Evolutionary conservation across 2,329 filamentous ascomycete genomes (phyloP).

Genomic region (Fusarium piperis): DNA sequence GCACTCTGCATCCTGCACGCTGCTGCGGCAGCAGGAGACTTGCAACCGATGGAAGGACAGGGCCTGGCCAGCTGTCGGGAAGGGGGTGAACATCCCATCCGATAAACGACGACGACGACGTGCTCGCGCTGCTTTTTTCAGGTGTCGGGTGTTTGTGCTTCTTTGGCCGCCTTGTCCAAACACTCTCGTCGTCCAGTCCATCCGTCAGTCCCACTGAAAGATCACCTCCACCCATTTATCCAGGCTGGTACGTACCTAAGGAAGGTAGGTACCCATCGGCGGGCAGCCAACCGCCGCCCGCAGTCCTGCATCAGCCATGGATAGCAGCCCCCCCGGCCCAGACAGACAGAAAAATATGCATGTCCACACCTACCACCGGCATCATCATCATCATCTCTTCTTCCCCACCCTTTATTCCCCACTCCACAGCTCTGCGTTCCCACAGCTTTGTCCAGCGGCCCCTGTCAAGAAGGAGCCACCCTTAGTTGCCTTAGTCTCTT

Average conservation of each 20-base stretch:
- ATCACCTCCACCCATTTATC: background rate
- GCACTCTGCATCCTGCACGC: background rate
- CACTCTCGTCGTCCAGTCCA: background rate
- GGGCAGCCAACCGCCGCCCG: conserved; percentile 6
- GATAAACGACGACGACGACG: background rate
- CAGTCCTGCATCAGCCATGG: conserved; percentile 7
- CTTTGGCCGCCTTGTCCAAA: background rate
- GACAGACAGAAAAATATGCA: conserved; percentile 15
- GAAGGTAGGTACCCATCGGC: background rate
- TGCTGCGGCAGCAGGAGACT: background rate
- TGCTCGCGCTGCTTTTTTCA: background rate
- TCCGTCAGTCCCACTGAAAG: background rate
- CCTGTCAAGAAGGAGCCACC: background rate
- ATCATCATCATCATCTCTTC: conserved; percentile 31
- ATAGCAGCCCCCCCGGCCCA: background rate
- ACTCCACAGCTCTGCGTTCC: conserved; percentile 28
- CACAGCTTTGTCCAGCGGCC: conserved; percentile 14
- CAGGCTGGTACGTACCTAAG: background rate
- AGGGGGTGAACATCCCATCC: background rate
- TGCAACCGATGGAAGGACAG: background rate
- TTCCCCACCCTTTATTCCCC: conserved; percentile 23
- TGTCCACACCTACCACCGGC: conserved; percentile 11
- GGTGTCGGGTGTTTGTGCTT: background rate
- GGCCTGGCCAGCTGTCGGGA: background rate
- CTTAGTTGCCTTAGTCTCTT: background rate